These are phyloP conservation scores for Populus tomentosa DNA, from an alignment of 441 rosid genomes.

Conservation along the genomic window DNA sequence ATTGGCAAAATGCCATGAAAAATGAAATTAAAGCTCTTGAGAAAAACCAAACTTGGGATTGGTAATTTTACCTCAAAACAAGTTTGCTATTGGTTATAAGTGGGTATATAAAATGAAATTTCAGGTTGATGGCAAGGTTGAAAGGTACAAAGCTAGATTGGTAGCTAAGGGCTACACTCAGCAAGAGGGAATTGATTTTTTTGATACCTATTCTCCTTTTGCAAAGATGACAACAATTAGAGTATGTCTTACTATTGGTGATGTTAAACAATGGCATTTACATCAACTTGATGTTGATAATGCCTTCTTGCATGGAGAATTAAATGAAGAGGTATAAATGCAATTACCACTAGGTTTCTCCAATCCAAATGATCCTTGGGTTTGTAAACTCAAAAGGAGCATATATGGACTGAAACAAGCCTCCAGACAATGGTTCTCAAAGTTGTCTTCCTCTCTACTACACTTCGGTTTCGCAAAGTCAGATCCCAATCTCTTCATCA, in stretches of 20 bases:
- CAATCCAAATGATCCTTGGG: no score
- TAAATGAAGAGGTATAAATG: no score
- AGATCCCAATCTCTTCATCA: no score
- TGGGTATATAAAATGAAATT: not conserved
- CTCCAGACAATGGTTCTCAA: no score
- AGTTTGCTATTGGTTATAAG: not conserved
- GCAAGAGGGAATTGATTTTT: not conserved
- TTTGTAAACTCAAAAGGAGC: no score
- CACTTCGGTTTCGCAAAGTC: no score
- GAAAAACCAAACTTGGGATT: not conserved
- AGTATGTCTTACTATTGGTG: no score
- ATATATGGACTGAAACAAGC: no score
- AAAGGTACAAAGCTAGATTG: not conserved
- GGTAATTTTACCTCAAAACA: accelerated
- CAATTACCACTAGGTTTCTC: no score
- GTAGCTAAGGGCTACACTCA: not conserved
- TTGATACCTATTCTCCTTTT: not conserved
- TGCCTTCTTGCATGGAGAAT: not conserved
- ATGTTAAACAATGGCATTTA: no score
- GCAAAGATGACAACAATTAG: no score
- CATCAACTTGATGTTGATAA: not conserved
- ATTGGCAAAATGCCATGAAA: not conserved
- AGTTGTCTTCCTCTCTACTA: no score
- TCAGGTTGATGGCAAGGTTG: not conserved
- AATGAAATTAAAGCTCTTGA: not conserved